A percentile compares a stretch with the other conserved stretches of the same genome.
Evolutionary conservation across 768 basidiomycete genomes (phyloP).

Genomic region (Dioszegia aurantiaca): DNA sequence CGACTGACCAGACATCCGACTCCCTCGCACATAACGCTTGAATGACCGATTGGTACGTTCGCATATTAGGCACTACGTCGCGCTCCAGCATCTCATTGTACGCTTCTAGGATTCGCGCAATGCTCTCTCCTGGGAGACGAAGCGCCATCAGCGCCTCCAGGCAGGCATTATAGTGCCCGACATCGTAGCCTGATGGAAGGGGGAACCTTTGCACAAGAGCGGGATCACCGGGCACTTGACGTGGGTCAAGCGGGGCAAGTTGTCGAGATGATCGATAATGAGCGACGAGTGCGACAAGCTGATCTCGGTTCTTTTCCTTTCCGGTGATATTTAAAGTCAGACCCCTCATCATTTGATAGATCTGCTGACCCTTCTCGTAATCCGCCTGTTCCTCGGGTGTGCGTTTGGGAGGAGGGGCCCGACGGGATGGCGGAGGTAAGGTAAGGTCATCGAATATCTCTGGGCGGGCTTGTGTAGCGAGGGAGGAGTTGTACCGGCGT

Average conservation of each 20-base stretch:
- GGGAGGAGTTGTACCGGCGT: conserved; percentile 24
- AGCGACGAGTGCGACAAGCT: conserved; percentile 18
- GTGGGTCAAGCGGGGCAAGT: conserved; percentile 20
- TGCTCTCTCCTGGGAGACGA: conserved; percentile 57
- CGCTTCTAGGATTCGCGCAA: conserved; percentile 61
- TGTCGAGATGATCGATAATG: conserved; percentile 39
- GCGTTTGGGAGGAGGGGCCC: not conserved
- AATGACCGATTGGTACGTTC: conserved; percentile 66
- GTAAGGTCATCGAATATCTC: conserved; percentile 6
- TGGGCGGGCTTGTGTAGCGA: conserved; percentile 9
- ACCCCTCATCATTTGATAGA: conserved; percentile 14
- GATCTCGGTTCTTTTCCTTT: not conserved
- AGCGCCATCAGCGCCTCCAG: conserved; percentile 58
- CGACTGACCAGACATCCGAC: conserved; percentile 59
- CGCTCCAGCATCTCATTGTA: conserved; percentile 70
- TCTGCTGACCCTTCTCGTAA: conserved; percentile 6
- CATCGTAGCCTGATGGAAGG: conserved; percentile 40
- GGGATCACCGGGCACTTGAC: conserved; percentile 18
- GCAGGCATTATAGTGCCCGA: conserved; percentile 64
- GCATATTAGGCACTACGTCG: conserved; percentile 62
- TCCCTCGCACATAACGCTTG: conserved; percentile 66
- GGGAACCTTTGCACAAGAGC: conserved; percentile 26
- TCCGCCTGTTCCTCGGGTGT: conserved; percentile 8
- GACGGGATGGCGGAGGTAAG: not conserved
- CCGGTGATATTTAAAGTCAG: not conserved